Evolutionary conservation across 2,329 filamentous ascomycete genomes (phyloP), one percentile per base, ranked within the genome.

Genomic region (Trichoderma pleuroti): DNA sequence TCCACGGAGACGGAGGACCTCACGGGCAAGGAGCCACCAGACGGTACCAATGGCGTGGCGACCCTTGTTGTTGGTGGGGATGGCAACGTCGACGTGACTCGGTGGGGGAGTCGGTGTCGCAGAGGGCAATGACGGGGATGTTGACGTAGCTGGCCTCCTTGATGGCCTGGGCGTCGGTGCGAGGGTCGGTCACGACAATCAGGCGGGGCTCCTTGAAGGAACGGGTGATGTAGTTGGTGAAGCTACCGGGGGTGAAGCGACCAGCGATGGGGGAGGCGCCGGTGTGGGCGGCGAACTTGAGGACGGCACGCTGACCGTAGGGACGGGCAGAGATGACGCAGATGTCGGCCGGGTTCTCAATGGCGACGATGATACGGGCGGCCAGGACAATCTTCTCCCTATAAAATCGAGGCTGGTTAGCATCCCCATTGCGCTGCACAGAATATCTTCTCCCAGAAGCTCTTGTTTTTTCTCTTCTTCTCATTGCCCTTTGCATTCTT

Each of bases 161-260:
- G 91, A 99, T 99, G 82, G 96, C 96, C 91, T 99, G 96, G 84
- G 96, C 93, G 82, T 99, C 96, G 88, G 97, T 99, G 86, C 97
- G 95, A 80, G 96, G 96, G 86, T 99, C 96, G 87, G 96, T 99
- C 82, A 99, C 96, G 84, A 99, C 91, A 86, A 99, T 98, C 82
- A 99, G 90, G 85, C 97, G 97, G 83, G 96, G 96, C 90, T 99
- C 96, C 92, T 98, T 98, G 94, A 99, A 99, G 76, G 96, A 98
- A 82, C 96, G 95, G 86, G 97, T 99, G 92, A 99, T 99, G 92
- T 99, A 99, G 91, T 99, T 99, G 90, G 96, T 99, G 92, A 99
- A 99, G 86, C 95, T 97, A 93, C 96, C 96, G 84, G 96, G 96
- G 83, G 96, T 99, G 92, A 99, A 99, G 84, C 96, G 96, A 88